Conservation (phyloP, 225 moss, liverwort and hornwort genomes). For the Asterella californica region DNA sequence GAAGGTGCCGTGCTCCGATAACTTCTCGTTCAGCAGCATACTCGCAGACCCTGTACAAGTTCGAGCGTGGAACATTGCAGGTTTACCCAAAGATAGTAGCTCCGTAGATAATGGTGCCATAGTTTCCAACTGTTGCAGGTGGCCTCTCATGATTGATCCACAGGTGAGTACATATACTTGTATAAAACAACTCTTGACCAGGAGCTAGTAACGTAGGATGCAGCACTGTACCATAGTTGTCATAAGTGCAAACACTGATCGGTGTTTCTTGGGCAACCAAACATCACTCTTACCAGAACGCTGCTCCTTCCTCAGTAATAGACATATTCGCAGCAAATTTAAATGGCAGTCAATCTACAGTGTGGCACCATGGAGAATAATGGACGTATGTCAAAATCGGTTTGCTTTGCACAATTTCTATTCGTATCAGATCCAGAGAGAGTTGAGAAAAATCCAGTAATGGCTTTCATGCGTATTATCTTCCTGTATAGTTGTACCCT, state of each 20-base stretch:
- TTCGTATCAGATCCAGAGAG: background rate
- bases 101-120: constrained; percentile 81
- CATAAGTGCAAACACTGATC: background rate
- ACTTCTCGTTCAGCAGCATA: constrained; percentile 57
- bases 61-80: constrained; percentile 81
- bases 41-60: constrained; percentile 73
- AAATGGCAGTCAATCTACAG: too few species aligned
- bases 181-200: background rate
- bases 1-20: constrained; percentile 59
- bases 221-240: background rate
- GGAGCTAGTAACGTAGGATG: background rate
- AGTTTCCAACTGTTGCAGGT: constrained; percentile 63
- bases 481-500: background rate
- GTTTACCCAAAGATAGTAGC: constrained; percentile 73
- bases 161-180: constrained; percentile 34
- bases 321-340: too few species aligned
- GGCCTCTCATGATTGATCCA: constrained; percentile 90
- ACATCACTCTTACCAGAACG: background rate
- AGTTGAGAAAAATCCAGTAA: background rate
- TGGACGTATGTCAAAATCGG: too few species aligned
- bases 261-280: background rate
- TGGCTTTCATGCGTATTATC: background rate
- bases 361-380: too few species aligned
- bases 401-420: background rate
- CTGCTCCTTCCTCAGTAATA: too few species aligned